A percentile compares a stretch with the other conserved stretches of the same genome.
These are phyloP conservation scores for Ampelomyces quisqualis DNA, from an alignment of 2,329 filamentous ascomycete species.

Conservation along the genomic window DNA sequence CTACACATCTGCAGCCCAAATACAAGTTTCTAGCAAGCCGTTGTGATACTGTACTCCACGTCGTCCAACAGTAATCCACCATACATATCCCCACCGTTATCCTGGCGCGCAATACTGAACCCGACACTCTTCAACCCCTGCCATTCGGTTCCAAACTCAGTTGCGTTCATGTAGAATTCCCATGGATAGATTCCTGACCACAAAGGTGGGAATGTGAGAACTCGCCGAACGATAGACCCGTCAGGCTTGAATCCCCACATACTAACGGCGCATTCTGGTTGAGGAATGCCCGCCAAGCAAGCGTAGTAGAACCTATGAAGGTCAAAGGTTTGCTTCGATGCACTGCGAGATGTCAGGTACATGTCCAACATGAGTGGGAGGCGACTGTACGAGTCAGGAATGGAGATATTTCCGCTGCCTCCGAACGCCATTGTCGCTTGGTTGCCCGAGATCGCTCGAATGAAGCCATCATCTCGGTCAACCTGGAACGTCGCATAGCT, in stretches of 20 bases:
- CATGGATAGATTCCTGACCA: constrained; percentile 18
- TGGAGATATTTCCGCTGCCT: constrained; percentile 21
- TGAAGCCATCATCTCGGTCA: constrained; percentile 22
- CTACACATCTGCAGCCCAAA: too few species aligned
- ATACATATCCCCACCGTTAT: constrained; percentile 26
- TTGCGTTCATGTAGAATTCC: constrained; percentile 24
- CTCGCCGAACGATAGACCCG: constrained; percentile 12
- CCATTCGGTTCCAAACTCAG: constrained; percentile 16
- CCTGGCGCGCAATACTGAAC: constrained; percentile 23
- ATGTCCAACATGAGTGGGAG: background rate
- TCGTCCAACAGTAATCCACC: constrained; percentile 25
- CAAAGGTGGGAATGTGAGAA: constrained; percentile 19
- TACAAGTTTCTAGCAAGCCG: constrained; percentile 2
- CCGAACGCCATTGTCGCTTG: constrained; percentile 24
- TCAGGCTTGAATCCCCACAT: constrained; percentile 18
- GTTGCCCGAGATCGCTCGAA: constrained; percentile 20
- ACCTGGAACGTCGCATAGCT: constrained; percentile 22
- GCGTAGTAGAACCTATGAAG: constrained; percentile 23
- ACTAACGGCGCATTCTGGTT: constrained; percentile 25
- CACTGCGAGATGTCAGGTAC: constrained; percentile 1
- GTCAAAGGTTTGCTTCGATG: constrained; percentile 13
- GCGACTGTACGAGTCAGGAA: constrained; percentile 15
- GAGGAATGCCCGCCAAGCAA: constrained; percentile 20
- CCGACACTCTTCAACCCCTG: constrained; percentile 21
- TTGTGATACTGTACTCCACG: constrained; percentile 20